phyloP scores from a whole-genome alignment of 2,329 filamentous ascomycete species.

The Stachybotrys chartarum region DNA sequence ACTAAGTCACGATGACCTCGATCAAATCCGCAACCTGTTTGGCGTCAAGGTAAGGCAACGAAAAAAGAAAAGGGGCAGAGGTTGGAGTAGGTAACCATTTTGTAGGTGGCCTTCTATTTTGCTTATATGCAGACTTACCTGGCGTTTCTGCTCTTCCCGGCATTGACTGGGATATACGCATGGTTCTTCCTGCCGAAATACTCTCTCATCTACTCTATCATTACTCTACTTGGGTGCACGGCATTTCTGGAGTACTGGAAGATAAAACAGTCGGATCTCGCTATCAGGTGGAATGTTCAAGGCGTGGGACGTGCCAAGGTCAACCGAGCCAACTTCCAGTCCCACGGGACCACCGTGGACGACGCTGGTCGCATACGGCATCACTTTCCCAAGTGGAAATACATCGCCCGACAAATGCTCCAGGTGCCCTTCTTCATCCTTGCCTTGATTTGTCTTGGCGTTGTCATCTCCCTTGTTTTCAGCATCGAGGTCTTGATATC shows the following conservation, averaged over 20 bases:
- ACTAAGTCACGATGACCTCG: conserved; percentile 43
- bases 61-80: too few relatives aligned
- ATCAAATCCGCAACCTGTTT: conserved; percentile 53
- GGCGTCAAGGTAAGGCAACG: conserved; percentile 42
- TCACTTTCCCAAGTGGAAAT: conserved; percentile 58
- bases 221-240: conserved; percentile 63
- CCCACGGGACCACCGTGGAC: conserved; percentile 47
- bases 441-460: conserved; percentile 52
- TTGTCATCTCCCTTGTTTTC: conserved; percentile 62
- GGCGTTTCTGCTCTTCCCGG: conserved; percentile 62
- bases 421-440: conserved; percentile 62
- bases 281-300: conserved; percentile 65
- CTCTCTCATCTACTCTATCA: conserved; percentile 60
- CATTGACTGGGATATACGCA: conserved; percentile 57
- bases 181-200: conserved; percentile 65
- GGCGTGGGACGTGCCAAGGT: conserved; percentile 61
- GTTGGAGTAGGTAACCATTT: neutral
- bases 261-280: conserved; percentile 63
- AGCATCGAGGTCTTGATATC: conserved; percentile 70
- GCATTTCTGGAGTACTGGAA: conserved; percentile 78
- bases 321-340: conserved; percentile 57
- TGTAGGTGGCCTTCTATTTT: conserved; percentile 68
- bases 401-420: conserved; percentile 57
- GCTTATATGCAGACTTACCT: conserved; percentile 77
- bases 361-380: conserved; percentile 51